phyloP scores from a whole-genome alignment of 768 basidiomycete species.

The Pleurotus giganteus region DNA sequence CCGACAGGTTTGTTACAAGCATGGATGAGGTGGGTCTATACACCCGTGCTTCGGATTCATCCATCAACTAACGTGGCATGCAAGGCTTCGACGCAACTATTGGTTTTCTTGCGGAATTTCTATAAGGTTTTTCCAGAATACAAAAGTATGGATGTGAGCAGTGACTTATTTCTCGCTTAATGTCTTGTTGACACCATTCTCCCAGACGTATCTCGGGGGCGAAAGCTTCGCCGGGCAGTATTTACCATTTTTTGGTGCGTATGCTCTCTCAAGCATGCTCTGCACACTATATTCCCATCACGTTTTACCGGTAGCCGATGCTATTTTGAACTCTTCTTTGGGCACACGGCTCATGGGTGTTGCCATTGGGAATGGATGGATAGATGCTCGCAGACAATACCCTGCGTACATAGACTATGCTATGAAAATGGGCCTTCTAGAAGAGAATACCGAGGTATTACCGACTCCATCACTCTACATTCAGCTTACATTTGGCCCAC shows the following conservation, averaged over 20 bases:
- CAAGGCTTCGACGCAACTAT: slow-evolving; percentile 74
- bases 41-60: not conserved
- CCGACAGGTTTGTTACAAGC: slow-evolving; percentile 81
- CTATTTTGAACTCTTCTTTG: slow-evolving; percentile 62
- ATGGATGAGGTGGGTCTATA: slow-evolving; percentile 52
- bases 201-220: slow-evolving; percentile 90
- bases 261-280: not conserved
- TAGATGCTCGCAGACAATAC: slow-evolving; percentile 87
- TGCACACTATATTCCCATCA: slow-evolving; percentile 5
- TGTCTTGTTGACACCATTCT: not conserved
- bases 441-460: slow-evolving; percentile 64
- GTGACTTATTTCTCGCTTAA: not conserved
- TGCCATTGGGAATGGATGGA: slow-evolving; percentile 99
- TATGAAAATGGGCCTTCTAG: slow-evolving; percentile 74
- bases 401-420: slow-evolving; percentile 87
- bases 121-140: slow-evolving; percentile 93
- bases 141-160: slow-evolving; percentile 71
- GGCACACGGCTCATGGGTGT: slow-evolving; percentile 67
- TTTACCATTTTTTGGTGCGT: slow-evolving; percentile 89
- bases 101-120: slow-evolving; percentile 85
- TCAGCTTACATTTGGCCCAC: slow-evolving; percentile 3
- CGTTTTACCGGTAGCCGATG: slow-evolving; percentile 57
- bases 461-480: not conserved
- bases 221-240: slow-evolving; percentile 98
- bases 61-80: slow-evolving; percentile 9